phyloP scores from a whole-genome alignment of 768 basidiomycete species.

The Suillus lakei region DNA sequence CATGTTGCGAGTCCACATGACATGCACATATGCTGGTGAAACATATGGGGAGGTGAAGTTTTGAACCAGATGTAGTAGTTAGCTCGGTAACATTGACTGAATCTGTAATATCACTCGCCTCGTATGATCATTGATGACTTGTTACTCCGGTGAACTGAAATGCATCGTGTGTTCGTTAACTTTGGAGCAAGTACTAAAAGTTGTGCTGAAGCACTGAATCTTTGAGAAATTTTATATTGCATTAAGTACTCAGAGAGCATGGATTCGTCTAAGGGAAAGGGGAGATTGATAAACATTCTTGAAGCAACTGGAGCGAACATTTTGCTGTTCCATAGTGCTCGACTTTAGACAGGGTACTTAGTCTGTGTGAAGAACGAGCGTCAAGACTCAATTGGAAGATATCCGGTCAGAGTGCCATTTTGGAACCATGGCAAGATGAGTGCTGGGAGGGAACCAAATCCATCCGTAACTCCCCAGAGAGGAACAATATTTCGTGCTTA shows the following conservation, averaged over 20 bases:
- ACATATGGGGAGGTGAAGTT: neutral
- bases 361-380: too few relatives aligned
- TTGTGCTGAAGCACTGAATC: too few relatives aligned
- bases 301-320: too few relatives aligned
- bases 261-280: too few relatives aligned
- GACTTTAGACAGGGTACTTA: too few relatives aligned
- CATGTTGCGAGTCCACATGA: constrained; percentile 1
- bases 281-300: too few relatives aligned
- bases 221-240: too few relatives aligned
- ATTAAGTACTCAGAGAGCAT: too few relatives aligned
- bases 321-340: too few relatives aligned
- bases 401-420: constrained; percentile 28
- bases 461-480: constrained; percentile 30
- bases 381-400: too few relatives aligned
- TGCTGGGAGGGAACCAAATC: constrained; percentile 34
- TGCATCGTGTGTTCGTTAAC: neutral
- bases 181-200: too few relatives aligned
- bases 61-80: neutral
- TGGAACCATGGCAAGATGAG: constrained; percentile 41
- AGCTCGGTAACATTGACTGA: neutral
- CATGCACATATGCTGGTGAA: constrained; percentile 1
- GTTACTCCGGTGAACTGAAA: neutral
- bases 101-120: neutral
- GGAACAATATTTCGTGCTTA: constrained; percentile 34
- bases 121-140: neutral